Percentiles rank a stretch among this genome's conserved stretches.
These are phyloP conservation scores for Camellia japonica DNA, from an alignment of 148 eudicot species.

Conservation along the genomic window DNA sequence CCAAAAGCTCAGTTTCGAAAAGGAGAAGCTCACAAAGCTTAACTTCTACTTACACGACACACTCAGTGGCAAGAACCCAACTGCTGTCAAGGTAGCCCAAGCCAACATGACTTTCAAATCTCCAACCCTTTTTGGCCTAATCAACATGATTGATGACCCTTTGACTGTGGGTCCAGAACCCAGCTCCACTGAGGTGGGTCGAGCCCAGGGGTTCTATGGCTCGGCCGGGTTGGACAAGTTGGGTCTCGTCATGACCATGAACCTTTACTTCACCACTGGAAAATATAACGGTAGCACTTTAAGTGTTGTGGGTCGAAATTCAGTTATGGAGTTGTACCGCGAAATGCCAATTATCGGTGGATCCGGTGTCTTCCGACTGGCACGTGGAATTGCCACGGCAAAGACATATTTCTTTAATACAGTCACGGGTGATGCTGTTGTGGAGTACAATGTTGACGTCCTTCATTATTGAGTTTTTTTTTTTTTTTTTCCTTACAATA, in stretches of 20 bases:
- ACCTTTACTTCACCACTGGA: slow-evolving; percentile 27
- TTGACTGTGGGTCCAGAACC: slow-evolving; percentile 22
- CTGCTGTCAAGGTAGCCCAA: slow-evolving; percentile 7
- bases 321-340: slow-evolving; percentile 16
- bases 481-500: too few relatives aligned
- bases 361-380: slow-evolving; percentile 38
- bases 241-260: slow-evolving; percentile 21
- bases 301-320: slow-evolving; percentile 28
- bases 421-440: slow-evolving; percentile 30
- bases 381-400: slow-evolving; percentile 34
- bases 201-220: slow-evolving; percentile 20
- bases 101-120: not conserved
- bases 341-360: slow-evolving; percentile 49
- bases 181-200: slow-evolving; percentile 18
- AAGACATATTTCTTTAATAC: slow-evolving; percentile 29
- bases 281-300: slow-evolving; percentile 41
- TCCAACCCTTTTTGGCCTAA: slow-evolving; percentile 1
- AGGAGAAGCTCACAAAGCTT: slow-evolving; percentile 26
- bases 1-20: slow-evolving; percentile 6
- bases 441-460: slow-evolving; percentile 39
- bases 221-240: slow-evolving; percentile 16
- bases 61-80: slow-evolving; percentile 14
- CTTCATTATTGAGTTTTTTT: slow-evolving; percentile 15
- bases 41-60: slow-evolving; percentile 33
- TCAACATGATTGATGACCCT: slow-evolving; percentile 13